Percentiles rank a stretch among this genome's conserved stretches.
Conservation (phyloP, 2,329 filamentous ascomycete genomes). For the Fusarium floridanum region DNA sequence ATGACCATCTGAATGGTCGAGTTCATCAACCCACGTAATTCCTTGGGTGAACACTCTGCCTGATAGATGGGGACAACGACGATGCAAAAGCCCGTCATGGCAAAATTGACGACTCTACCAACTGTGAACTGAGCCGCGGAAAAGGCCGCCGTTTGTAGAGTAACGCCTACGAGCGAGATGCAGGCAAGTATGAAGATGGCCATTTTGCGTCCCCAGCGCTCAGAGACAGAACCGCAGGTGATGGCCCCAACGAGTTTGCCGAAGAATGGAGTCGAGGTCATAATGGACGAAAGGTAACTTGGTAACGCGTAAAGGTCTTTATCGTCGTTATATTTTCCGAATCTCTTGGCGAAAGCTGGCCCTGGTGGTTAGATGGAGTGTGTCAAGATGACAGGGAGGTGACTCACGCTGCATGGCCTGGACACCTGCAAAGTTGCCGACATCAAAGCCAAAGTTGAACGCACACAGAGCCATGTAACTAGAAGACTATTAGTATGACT, state of each 20-base stretch:
- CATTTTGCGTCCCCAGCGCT: slow-evolving; percentile 43
- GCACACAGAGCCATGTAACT: slow-evolving; percentile 45
- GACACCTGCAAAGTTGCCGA: slow-evolving; percentile 45
- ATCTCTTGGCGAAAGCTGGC: slow-evolving; percentile 34
- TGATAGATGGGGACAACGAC: slow-evolving; percentile 50
- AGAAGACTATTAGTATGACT: neutral
- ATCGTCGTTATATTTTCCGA: slow-evolving; percentile 37
- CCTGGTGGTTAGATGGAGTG: neutral
- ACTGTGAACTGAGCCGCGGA: slow-evolving; percentile 48
- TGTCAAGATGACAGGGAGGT: neutral
- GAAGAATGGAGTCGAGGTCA: slow-evolving; percentile 44
- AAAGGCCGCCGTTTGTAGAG: slow-evolving; percentile 46
- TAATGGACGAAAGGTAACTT: slow-evolving; percentile 40
- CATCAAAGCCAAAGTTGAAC: slow-evolving; percentile 48
- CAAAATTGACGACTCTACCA: slow-evolving; percentile 47
- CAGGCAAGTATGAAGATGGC: slow-evolving; percentile 41
- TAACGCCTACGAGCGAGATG: slow-evolving; percentile 29
- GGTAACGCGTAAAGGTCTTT: slow-evolving; percentile 30
- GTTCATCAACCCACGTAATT: slow-evolving; percentile 45
- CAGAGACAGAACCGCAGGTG: slow-evolving; percentile 34
- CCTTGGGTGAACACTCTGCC: slow-evolving; percentile 44
- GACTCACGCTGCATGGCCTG: slow-evolving; percentile 40
- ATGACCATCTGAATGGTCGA: slow-evolving; percentile 49
- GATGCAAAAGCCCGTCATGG: slow-evolving; percentile 50
- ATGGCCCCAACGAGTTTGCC: slow-evolving; percentile 36